These are phyloP conservation scores for Monilinia aucupariae DNA, from an alignment of 2,329 filamentous ascomycete genomes.

Conservation along the genomic window DNA sequence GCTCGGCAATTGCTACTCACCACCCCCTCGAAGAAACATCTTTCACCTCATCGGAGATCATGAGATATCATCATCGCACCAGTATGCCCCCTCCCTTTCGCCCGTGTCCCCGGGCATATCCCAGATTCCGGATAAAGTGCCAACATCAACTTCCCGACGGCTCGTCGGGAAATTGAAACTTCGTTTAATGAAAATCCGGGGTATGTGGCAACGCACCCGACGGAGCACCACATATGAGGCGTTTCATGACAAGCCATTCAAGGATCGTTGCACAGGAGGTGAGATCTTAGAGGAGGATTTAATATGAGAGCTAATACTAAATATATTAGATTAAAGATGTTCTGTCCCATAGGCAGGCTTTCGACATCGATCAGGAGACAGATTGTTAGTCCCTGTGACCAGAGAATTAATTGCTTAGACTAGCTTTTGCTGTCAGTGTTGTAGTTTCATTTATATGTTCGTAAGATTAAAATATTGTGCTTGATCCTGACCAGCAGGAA, in stretches of 20 bases:
- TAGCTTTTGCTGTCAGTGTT: not conserved
- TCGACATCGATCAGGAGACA: conserved; percentile 5
- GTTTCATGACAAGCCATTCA: not conserved
- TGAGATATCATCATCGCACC: not conserved
- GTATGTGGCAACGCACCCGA: conserved; percentile 2
- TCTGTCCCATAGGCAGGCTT: not conserved
- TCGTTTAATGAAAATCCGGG: conserved; percentile 16
- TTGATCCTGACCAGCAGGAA: not conserved
- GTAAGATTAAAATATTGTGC: not conserved
- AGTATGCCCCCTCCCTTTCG: not conserved
- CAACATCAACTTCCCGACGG: conserved; percentile 17
- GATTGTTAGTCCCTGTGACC: conserved; percentile 3
- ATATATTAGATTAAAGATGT: conserved; percentile 15
- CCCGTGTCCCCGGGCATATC: not conserved
- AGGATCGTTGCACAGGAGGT: not conserved
- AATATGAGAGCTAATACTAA: not conserved
- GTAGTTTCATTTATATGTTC: not conserved
- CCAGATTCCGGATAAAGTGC: conserved; percentile 11
- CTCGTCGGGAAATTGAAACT: conserved; percentile 20
- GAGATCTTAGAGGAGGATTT: conserved; percentile 6
- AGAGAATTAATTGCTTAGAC: not conserved
- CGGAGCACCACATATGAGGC: not conserved
- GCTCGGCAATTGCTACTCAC: not conserved
- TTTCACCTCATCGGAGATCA: not conserved
- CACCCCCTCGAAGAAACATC: not conserved